These are phyloP conservation scores for Botrytis galanthina DNA, from an alignment of 2,329 filamentous ascomycete genomes.

Conservation along the genomic window DNA sequence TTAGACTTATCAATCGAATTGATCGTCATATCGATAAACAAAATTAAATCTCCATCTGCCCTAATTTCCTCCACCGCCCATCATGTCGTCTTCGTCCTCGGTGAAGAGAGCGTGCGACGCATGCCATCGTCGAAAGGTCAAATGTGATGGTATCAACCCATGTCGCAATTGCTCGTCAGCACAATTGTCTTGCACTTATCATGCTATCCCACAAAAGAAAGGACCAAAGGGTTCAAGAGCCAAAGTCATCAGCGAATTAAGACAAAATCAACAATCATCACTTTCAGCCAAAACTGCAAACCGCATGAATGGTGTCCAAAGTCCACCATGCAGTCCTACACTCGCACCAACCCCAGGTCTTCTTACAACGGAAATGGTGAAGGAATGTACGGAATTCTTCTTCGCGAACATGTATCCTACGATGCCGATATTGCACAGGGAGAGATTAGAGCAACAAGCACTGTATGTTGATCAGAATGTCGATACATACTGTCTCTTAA, in stretches of 20 bases:
- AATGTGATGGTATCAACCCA: conserved; percentile 68
- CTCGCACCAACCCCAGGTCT: conserved; percentile 58
- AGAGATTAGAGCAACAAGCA: conserved; percentile 56
- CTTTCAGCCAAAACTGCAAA: conserved; percentile 61
- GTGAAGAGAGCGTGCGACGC: conserved; percentile 65
- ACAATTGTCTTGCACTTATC: conserved; percentile 68
- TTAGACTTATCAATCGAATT: background rate
- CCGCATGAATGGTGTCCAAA: conserved; percentile 55
- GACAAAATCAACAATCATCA: conserved; percentile 66
- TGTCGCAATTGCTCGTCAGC: conserved; percentile 70
- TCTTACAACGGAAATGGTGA: conserved; percentile 60
- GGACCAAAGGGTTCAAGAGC: conserved; percentile 72
- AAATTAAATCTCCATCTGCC: background rate
- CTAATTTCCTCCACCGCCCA: background rate
- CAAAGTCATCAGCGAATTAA: conserved; percentile 72
- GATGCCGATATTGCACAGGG: conserved; percentile 60
- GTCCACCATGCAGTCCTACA: conserved; percentile 47
- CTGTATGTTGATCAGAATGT: conserved; percentile 60
- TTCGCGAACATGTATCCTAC: conserved; percentile 65
- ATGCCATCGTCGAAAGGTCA: conserved; percentile 72
- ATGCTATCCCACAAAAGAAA: conserved; percentile 73
- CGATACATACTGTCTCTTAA: conserved; percentile 63
- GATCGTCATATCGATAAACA: background rate
- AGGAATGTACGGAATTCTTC: conserved; percentile 66
- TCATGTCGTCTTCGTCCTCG: conserved; percentile 37